phyloP scores from a whole-genome alignment of 495 filamentous ascomycete species.

The Penicillium waksmanii region DNA sequence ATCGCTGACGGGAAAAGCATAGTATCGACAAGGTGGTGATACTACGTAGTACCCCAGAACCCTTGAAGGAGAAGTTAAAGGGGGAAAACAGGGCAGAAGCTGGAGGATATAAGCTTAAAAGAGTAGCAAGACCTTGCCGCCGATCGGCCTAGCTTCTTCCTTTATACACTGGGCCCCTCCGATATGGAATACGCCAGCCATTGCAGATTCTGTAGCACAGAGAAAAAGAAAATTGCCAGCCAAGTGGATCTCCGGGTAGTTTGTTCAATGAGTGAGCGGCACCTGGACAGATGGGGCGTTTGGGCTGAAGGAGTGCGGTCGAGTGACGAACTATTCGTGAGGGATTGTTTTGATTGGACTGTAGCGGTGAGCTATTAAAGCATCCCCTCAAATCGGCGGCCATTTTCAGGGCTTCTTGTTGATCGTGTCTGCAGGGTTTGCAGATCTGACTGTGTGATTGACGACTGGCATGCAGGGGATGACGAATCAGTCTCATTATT shows the following conservation, averaged over 20 bases:
- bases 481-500: not conserved
- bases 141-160: not conserved
- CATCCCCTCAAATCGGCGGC: slow-evolving; percentile 1
- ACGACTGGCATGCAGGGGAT: not conserved
- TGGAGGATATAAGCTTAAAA: slow-evolving; percentile 5
- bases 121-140: not conserved
- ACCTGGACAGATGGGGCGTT: slow-evolving; percentile 3
- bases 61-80: too few relatives aligned
- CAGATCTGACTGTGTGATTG: not conserved
- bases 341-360: slow-evolving; percentile 16
- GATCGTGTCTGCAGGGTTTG: slow-evolving; percentile 3
- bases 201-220: not conserved
- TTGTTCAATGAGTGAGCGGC: slow-evolving; percentile 4
- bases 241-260: slow-evolving; percentile 8
- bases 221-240: not conserved
- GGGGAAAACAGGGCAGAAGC: not conserved
- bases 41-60: too few relatives aligned
- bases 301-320: slow-evolving; percentile 1
- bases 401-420: not conserved
- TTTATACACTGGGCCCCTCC: not conserved
- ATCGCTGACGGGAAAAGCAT: slow-evolving; percentile 12
- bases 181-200: not conserved
- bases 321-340: slow-evolving; percentile 11
- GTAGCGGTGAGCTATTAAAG: not conserved
- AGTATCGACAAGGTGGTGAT: too few relatives aligned